Percentiles rank a stretch among this genome's conserved stretches.
Conservation (phyloP, 1,284 basidiomycete species). For the Schizophyllum commune region DNA sequence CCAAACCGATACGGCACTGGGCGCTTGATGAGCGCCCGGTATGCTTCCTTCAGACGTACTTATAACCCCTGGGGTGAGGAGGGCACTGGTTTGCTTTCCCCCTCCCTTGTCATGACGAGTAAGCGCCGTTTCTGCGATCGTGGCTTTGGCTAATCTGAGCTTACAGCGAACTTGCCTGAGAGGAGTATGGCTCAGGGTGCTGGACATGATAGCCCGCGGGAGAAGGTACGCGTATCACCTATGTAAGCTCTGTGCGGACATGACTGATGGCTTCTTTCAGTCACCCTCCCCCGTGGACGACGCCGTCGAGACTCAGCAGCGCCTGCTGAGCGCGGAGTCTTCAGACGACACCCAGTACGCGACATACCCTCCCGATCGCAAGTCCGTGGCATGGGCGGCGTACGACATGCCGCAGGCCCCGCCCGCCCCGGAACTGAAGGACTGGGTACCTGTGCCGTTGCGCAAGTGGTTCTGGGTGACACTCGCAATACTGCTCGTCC, state of each 20-base stretch:
- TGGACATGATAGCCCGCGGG: no score
- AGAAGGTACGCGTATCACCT: no score
- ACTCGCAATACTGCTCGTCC: conserved; percentile 30
- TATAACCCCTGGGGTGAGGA: background rate
- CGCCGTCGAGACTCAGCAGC: background rate
- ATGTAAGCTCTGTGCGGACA: no score
- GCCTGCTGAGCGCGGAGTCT: background rate
- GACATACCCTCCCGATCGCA: background rate
- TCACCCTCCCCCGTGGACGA: background rate
- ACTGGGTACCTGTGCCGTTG: conserved; percentile 38
- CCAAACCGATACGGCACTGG: no score
- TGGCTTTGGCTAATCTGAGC: background rate
- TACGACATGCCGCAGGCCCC: background rate
- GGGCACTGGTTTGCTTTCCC: background rate
- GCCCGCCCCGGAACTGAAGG: background rate
- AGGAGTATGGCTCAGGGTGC: no score
- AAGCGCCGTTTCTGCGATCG: background rate
- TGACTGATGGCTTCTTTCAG: background rate
- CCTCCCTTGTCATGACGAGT: background rate
- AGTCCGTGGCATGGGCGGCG: background rate
- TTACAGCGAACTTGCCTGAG: no score
- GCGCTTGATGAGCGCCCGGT: background rate
- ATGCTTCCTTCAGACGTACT: background rate
- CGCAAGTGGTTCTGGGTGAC: conserved; percentile 39
- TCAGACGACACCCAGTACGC: background rate